Base-by-base conservation (phyloP, 2,329 filamentous ascomycete species). In the Orbilia blumenaviensis region DNA sequence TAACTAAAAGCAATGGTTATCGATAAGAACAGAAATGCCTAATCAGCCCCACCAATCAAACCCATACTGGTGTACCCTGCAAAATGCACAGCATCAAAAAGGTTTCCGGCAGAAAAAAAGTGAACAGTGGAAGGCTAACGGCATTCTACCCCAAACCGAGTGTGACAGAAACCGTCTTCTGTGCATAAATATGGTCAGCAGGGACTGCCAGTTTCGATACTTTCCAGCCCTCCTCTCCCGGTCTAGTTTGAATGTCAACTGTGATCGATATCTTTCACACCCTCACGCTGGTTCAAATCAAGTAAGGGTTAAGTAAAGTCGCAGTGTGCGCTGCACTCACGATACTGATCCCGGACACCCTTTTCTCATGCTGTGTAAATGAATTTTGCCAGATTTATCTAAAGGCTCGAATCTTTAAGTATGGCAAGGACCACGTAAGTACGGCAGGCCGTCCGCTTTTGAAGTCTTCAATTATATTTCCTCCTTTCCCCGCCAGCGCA, bases 111-210 rank as follows among this genome's bases (percentile, higher is more conserved):
- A 41, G n/a, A 23, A 42, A 18, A 21, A 44, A 34, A 61, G 23
- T 9, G 34, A 42, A 60, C 9, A 18, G 32, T 23, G 7, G n/a
- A 9, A 32, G 14, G 36, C 14, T 18, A 62, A 34, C 25, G 58
- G 58, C 38, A 44, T 6, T 38, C n/a, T 27, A 18, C 36, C 14
- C 36, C 8, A 23, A 25, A 38, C 32, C 3, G 32, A 41, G 42
- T 64, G 61, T 64, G 61, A 64, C 61, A 52, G 61, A 48, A 64
- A 52, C 61, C 27, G 44, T 52, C 38, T 42, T 48, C 16, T 25
- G 61, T 64, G 61, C 61, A 64, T 64, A 27, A 64, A 48, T 36
- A 50, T 48, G 41, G 52, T 56, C 52, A 56, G 52, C 52, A 56
- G 52, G 52, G 12, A 3, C 38, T 23, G 42, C 41, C 14, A 8